phyloP scores from a whole-genome alignment of 1,284 basidiomycete genomes.

The Rhodotorula sp. region DNA sequence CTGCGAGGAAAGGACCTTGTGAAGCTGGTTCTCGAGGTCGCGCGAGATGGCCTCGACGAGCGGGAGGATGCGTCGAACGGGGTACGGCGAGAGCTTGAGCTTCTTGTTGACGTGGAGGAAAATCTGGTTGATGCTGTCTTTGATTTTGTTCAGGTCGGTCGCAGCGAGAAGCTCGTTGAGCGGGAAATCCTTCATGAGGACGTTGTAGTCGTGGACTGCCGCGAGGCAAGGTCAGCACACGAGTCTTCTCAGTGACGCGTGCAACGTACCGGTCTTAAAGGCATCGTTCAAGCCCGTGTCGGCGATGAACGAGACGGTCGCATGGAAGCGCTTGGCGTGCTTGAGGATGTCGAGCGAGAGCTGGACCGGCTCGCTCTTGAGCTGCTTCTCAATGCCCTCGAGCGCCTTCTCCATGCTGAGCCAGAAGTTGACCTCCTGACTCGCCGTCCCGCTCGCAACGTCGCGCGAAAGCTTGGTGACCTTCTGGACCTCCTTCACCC shows the following conservation, averaged over 20 bases:
- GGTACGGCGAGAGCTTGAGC: constrained; percentile 91
- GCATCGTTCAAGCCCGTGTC: constrained; percentile 96
- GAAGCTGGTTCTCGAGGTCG: constrained; percentile 92
- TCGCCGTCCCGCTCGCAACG: constrained; percentile 92
- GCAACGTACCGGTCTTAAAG: constrained; percentile 68
- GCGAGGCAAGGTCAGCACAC: neutral
- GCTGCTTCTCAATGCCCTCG: constrained; percentile 87
- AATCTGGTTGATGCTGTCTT: constrained; percentile 81
- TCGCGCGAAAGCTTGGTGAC: constrained; percentile 89
- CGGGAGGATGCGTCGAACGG: constrained; percentile 88
- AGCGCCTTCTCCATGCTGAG: constrained; percentile 87
- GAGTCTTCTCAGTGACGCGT: fast-evolving
- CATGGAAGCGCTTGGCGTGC: constrained; percentile 94
- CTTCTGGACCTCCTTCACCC: constrained; percentile 97
- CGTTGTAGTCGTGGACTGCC: constrained; percentile 91
- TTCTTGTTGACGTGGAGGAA: constrained; percentile 95
- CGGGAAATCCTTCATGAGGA: constrained; percentile 98
- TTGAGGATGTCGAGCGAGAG: constrained; percentile 94
- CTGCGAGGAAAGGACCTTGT: constrained; percentile 79
- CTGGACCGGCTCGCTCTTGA: constrained; percentile 85
- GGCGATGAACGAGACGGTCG: constrained; percentile 95
- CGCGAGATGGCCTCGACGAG: constrained; percentile 96
- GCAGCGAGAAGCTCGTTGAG: constrained; percentile 93
- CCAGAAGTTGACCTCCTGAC: constrained; percentile 99
- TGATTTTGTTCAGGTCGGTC: constrained; percentile 90